Evolutionary conservation across 768 basidiomycete genomes (phyloP).

Genomic region (Hericium alpestre): DNA sequence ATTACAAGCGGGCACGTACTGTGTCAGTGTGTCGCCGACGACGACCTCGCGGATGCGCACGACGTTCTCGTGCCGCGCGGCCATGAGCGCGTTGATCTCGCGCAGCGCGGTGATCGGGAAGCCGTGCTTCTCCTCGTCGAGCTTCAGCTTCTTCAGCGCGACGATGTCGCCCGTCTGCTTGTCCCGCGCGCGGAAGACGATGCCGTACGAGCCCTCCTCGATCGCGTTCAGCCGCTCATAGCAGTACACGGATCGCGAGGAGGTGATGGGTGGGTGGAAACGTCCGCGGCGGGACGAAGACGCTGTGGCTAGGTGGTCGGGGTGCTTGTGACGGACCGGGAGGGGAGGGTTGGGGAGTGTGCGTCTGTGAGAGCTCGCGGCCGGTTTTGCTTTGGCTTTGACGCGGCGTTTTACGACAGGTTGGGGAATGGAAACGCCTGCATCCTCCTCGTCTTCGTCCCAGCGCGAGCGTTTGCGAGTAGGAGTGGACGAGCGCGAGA

Average conservation of each 20-base stretch:
- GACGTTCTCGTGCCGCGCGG: slow-evolving; percentile 89
- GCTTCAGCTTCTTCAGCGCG: slow-evolving; percentile 93
- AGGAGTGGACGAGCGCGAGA: slow-evolving; percentile 27
- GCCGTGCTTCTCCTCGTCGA: slow-evolving; percentile 97
- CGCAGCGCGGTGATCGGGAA: slow-evolving; percentile 95
- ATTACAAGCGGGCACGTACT: slow-evolving; percentile 54
- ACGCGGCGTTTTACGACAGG: slow-evolving; percentile 44
- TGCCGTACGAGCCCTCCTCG: slow-evolving; percentile 96
- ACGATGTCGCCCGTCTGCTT: slow-evolving; percentile 93
- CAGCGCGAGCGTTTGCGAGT: slow-evolving; percentile 73
- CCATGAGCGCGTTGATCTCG: slow-evolving; percentile 94
- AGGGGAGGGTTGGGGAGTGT: slow-evolving; percentile 7
- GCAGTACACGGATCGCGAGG: slow-evolving; percentile 88
- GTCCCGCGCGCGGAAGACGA: slow-evolving; percentile 93
- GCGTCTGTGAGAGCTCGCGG: slow-evolving; percentile 18
- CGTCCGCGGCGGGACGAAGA: slow-evolving; percentile 66
- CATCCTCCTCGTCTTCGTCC: slow-evolving; percentile 41
- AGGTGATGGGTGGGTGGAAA: slow-evolving; percentile 66
- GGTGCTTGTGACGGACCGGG: slow-evolving; percentile 10
- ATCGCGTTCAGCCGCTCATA: slow-evolving; percentile 96
- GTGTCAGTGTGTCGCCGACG: slow-evolving; percentile 95
- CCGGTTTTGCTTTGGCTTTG: slow-evolving; percentile 25
- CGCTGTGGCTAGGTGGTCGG: slow-evolving; percentile 34
- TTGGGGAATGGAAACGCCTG: slow-evolving; percentile 24
- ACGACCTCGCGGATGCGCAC: slow-evolving; percentile 96